A percentile compares a stretch with the other conserved stretches of the same genome.
Conservation (phyloP, 306 rosid species). For the Begonia peltatifolia region DNA sequence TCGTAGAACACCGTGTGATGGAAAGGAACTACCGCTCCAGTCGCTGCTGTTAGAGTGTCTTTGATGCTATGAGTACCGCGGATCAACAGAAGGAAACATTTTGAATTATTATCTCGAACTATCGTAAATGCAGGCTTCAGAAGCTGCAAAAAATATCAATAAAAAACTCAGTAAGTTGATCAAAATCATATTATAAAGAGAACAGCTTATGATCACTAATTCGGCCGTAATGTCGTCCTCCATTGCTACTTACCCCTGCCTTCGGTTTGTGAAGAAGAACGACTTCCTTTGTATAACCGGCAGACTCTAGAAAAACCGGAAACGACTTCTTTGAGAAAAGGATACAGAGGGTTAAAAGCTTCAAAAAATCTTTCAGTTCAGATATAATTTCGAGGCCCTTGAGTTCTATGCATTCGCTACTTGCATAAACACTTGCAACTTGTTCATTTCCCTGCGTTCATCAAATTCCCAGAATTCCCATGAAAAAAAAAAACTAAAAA, state of each 20-base stretch:
- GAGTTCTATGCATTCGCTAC: slow-evolving; percentile 52
- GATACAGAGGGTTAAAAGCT: slow-evolving; percentile 62
- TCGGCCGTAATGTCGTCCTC: neutral
- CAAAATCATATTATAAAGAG: too few species aligned
- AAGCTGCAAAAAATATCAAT: slow-evolving; percentile 38
- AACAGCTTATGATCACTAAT: too few species aligned
- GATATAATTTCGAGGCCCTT: slow-evolving; percentile 55
- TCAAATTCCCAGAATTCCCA: slow-evolving; percentile 3
- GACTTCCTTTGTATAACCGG: slow-evolving; percentile 59
- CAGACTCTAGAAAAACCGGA: slow-evolving; percentile 79
- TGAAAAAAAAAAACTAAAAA: neutral
- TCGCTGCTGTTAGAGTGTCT: slow-evolving; percentile 93
- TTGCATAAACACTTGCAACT: slow-evolving; percentile 89
- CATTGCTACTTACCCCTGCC: slow-evolving; percentile 58
- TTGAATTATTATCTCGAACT: slow-evolving; percentile 47
- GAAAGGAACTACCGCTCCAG: slow-evolving; percentile 93
- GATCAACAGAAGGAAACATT: slow-evolving; percentile 83
- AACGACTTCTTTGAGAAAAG: slow-evolving; percentile 87
- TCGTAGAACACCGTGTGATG: slow-evolving; percentile 86
- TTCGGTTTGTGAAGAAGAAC: slow-evolving; percentile 89
- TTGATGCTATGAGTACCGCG: slow-evolving; percentile 98
- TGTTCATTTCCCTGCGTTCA: slow-evolving; percentile 61
- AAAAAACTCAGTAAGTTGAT: too few species aligned
- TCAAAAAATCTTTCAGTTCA: slow-evolving; percentile 52
- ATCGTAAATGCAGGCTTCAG: slow-evolving; percentile 93